phyloP scores from a whole-genome alignment of 1,139 yeast species.

The Kluyveromyces sp. region DNA sequence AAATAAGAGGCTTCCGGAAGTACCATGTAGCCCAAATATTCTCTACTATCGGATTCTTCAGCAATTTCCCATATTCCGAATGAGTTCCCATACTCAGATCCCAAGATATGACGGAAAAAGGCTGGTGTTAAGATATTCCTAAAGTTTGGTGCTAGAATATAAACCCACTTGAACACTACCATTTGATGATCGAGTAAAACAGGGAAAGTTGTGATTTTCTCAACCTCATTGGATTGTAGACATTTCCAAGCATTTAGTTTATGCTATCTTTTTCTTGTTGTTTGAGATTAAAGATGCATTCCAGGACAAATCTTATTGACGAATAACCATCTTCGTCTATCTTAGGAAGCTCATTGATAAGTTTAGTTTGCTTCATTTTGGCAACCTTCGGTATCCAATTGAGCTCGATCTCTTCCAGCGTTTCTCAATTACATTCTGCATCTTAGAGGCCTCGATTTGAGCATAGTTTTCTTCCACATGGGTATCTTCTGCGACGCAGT shows the following conservation, averaged over 20 bases:
- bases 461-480: conserved; percentile 1
- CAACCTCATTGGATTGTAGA: conserved; percentile 50
- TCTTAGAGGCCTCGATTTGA: neutral
- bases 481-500: conserved; percentile 3
- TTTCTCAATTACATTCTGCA: conserved; percentile 13
- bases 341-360: conserved; percentile 19
- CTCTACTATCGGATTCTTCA: conserved; percentile 40
- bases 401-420: conserved; percentile 19
- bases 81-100: conserved; percentile 63
- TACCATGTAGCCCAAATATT: conserved; percentile 59
- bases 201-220: conserved; percentile 44
- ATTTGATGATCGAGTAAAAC: conserved; percentile 44
- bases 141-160: conserved; percentile 37
- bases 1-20: conserved; percentile 64
- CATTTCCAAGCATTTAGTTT: conserved; percentile 30
- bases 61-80: conserved; percentile 62
- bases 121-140: conserved; percentile 36
- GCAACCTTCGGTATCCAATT: conserved; percentile 35
- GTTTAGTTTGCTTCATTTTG: conserved; percentile 23
- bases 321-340: conserved; percentile 36
- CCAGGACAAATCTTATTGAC: conserved; percentile 33
- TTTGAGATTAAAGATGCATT: conserved; percentile 19
- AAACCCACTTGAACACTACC: conserved; percentile 44
- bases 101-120: conserved; percentile 43
- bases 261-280: conserved; percentile 8